Base-by-base conservation (phyloP, 345 rosid species). In the Gossypium arboreum region DNA sequence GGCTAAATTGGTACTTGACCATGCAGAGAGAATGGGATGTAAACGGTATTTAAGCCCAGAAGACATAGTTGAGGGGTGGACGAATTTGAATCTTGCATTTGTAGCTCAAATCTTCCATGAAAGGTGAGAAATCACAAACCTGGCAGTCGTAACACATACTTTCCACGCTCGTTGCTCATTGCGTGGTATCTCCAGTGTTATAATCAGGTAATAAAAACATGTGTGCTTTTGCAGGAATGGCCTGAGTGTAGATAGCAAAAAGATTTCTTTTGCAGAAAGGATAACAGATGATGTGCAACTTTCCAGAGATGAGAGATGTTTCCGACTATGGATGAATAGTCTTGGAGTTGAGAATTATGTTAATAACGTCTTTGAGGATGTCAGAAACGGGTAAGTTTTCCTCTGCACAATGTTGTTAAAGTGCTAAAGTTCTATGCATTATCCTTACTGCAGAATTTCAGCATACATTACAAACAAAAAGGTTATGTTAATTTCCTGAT, bases 311-410 rank as follows among this genome's bases (percentile, higher is more conserved):
- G 97, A 92, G 82, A 87, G 97, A 85, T 92, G 97, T 79, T 94
- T 85, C 50, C 87, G 98, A 54, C 80, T 92, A 56, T 94, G 98
- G 97, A 94, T 94, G 80, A 94, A 91, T 80, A 90, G 98, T 78
- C 88, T 90, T 22, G 95, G 95, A 73, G 82, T 90, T 75, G 79
- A 29, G 45, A 90, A 83, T 79, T 94, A 91, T 78, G 89, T 89
- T 77, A 92, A 91, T 73, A 90, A 92, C 71, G 91, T 92, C 55
- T 94, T 94, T 68, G 93, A 94, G 84, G 98, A 94, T 82, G 91
- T 92, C 68, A 90, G 95, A 80, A 87, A 78, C 80, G 97, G 98
- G 98, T 91, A 55, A 82, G 86, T 75, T 2, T 66, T 73, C 12
- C 12, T 73, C 34, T 69, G 34, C 4, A 2, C 65, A 73, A 50